A percentile compares a stretch with the other conserved stretches of the same genome.
phyloP scores from a whole-genome alignment of 225 moss, liverwort and hornwort genomes.

The Neckera pumila region DNA sequence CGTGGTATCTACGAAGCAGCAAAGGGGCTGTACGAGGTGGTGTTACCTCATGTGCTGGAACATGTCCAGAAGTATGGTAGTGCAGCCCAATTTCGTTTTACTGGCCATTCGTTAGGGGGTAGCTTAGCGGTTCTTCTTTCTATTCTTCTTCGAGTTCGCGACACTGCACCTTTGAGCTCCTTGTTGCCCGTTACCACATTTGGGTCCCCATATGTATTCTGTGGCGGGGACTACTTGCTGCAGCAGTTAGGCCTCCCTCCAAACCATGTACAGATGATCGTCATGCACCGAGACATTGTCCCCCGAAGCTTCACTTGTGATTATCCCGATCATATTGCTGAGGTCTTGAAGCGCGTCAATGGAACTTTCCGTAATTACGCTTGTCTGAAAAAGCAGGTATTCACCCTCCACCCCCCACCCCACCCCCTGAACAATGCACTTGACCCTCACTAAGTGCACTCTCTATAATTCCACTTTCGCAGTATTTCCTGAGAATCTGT shows the following conservation, averaged over 20 bases:
- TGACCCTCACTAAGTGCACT: neutral
- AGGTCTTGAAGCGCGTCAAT: slow-evolving; percentile 66
- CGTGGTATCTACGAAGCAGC: slow-evolving; percentile 31
- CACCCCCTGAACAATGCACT: neutral
- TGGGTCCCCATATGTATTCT: slow-evolving; percentile 72
- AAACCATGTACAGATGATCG: slow-evolving; percentile 64
- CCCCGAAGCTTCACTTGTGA: slow-evolving; percentile 71
- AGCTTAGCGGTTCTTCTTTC: slow-evolving; percentile 58
- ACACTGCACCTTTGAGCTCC: slow-evolving; percentile 34
- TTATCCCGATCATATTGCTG: slow-evolving; percentile 68
- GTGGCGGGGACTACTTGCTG: slow-evolving; percentile 76
- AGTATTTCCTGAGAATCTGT: neutral
- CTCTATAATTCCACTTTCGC: neutral
- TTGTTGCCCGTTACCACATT: slow-evolving; percentile 74
- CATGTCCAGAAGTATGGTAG: slow-evolving; percentile 40
- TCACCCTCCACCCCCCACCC: neutral
- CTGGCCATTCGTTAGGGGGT: slow-evolving; percentile 85
- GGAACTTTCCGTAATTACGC: slow-evolving; percentile 65
- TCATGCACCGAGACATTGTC: slow-evolving; percentile 85
- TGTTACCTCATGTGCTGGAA: slow-evolving; percentile 37
- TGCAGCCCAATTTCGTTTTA: slow-evolving; percentile 45
- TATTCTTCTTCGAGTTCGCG: slow-evolving; percentile 68
- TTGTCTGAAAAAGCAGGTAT: slow-evolving; percentile 67
- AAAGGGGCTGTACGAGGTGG: slow-evolving; percentile 1
- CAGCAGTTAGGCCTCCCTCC: slow-evolving; percentile 53